Conservation (phyloP, 306 rosid species). For the Castanea sativa region DNA sequence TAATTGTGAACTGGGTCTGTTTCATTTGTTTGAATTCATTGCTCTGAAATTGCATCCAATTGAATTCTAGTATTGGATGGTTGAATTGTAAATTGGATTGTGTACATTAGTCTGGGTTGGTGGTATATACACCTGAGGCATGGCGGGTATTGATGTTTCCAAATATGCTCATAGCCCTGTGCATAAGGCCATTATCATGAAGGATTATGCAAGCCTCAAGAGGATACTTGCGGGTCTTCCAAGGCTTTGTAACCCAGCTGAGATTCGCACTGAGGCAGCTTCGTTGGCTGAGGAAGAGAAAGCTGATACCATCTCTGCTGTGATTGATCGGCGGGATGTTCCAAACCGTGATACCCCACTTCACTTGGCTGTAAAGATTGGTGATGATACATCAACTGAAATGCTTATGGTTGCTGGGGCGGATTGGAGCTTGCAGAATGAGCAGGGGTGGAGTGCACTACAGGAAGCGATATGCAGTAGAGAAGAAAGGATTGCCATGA, state of each 20-base stretch:
- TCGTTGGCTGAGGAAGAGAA: constrained; percentile 83
- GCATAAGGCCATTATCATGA: constrained; percentile 74
- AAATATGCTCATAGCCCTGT: constrained; percentile 86
- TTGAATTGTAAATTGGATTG: constrained; percentile 30
- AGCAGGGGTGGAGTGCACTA: constrained; percentile 97
- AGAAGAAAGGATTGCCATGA: constrained; percentile 82
- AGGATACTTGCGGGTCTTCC: constrained; percentile 66
- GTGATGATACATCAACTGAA: constrained; percentile 76
- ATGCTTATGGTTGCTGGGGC: constrained; percentile 95
- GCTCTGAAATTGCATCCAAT: constrained; percentile 6
- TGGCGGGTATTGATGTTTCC: constrained; percentile 79
- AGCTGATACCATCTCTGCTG: constrained; percentile 75
- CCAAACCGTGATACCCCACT: constrained; percentile 89
- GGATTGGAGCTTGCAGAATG: constrained; percentile 99
- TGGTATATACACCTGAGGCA: constrained; percentile 40
- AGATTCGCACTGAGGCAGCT: constrained; percentile 63
- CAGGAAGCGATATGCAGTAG: constrained; percentile 94
- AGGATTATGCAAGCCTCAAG: constrained; percentile 73
- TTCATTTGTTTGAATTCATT: constrained; percentile 27
- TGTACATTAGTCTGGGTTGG: constrained; percentile 38
- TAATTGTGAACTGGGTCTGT: constrained; percentile 37
- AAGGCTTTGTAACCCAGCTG: constrained; percentile 54
- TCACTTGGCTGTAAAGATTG: constrained; percentile 88
- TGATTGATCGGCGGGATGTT: constrained; percentile 86
- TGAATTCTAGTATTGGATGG: constrained; percentile 24